Evolutionary conservation across 192 early-diverging fungal species (phyloP).

Genomic region (Borealophlyctis nickersoniae): DNA sequence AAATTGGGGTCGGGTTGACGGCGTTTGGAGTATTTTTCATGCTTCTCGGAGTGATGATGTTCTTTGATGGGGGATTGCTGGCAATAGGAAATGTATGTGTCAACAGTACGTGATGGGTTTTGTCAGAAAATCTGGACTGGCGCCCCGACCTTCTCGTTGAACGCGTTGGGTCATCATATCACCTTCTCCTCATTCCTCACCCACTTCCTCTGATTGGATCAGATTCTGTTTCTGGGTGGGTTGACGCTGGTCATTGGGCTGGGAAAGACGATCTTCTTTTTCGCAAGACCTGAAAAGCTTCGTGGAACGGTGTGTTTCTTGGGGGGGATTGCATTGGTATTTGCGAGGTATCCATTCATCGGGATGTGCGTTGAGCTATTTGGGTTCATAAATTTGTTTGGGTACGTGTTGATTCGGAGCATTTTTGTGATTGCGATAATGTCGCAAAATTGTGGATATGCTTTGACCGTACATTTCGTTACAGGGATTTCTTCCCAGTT

Average conservation of each 20-base stretch:
- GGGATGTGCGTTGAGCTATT: conserved; percentile 87
- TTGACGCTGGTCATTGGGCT: conserved; percentile 87
- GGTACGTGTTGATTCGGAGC: conserved; percentile 44
- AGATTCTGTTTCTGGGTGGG: conserved; percentile 89
- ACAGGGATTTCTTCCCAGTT: conserved; percentile 95
- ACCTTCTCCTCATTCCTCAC: neutral
- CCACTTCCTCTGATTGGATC: conserved; percentile 2
- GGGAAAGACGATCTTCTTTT: conserved; percentile 82
- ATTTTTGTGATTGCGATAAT: neutral
- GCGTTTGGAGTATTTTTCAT: conserved; percentile 91
- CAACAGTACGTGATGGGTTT: too few relatives aligned
- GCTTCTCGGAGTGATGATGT: conserved; percentile 87
- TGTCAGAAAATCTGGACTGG: too few relatives aligned
- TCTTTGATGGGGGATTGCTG: conserved; percentile 92
- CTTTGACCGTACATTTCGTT: conserved; percentile 84
- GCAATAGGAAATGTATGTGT: conserved; percentile 94
- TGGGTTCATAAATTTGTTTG: conserved; percentile 98
- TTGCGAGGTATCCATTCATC: conserved; percentile 84
- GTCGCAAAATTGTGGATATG: conserved; percentile 64
- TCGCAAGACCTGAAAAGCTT: conserved; percentile 80
- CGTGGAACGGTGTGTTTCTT: conserved; percentile 89
- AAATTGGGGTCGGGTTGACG: conserved; percentile 93
- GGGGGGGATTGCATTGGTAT: conserved; percentile 81
- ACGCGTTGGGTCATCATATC: too few relatives aligned
- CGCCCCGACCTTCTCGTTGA: too few relatives aligned